Percentiles rank a stretch among this genome's conserved stretches.
Evolutionary conservation across 2,329 filamentous ascomycete species (phyloP).

Genomic region (Stachybotrys chartarum): DNA sequence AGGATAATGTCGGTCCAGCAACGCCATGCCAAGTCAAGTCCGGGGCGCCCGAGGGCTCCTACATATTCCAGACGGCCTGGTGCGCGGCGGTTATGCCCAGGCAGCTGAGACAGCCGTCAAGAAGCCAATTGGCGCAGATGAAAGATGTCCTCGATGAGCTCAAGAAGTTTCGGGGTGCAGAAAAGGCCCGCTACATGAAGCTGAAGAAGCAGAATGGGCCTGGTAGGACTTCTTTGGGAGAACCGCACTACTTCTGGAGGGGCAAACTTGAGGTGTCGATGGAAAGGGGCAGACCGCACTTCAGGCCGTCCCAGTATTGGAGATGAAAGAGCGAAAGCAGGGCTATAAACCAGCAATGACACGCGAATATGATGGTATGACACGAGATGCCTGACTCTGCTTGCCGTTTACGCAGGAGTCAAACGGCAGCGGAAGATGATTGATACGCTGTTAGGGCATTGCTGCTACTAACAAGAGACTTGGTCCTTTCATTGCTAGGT

Average conservation of each 20-base stretch:
- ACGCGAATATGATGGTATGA: no score
- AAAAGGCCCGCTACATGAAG: constrained; percentile 18
- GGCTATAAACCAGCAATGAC: background rate
- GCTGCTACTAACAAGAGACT: no score
- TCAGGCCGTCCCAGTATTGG: constrained; percentile 7
- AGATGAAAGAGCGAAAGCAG: background rate
- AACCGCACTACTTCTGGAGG: constrained; percentile 28
- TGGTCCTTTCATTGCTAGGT: no score
- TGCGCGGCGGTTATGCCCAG: constrained; percentile 35
- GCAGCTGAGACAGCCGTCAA: constrained; percentile 17
- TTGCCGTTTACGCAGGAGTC: no score
- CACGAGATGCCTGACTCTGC: no score
- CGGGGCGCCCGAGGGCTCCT: constrained; percentile 37
- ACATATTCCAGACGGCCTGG: constrained; percentile 47
- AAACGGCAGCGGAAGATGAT: no score
- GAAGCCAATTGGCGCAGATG: constrained; percentile 28
- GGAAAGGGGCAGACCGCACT: constrained; percentile 8
- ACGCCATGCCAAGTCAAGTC: constrained; percentile 41
- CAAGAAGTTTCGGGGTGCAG: constrained; percentile 28
- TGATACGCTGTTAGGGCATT: no score
- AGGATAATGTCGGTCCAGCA: constrained; percentile 33
- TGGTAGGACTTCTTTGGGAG: constrained; percentile 7
- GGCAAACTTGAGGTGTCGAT: constrained; percentile 26
- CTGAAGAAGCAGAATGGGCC: constrained; percentile 5
- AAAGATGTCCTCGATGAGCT: constrained; percentile 34